Percentiles rank a stretch among this genome's conserved stretches.
phyloP scores from a whole-genome alignment of 2,329 filamentous ascomycete species.

The Fusarium tjaetaba region DNA sequence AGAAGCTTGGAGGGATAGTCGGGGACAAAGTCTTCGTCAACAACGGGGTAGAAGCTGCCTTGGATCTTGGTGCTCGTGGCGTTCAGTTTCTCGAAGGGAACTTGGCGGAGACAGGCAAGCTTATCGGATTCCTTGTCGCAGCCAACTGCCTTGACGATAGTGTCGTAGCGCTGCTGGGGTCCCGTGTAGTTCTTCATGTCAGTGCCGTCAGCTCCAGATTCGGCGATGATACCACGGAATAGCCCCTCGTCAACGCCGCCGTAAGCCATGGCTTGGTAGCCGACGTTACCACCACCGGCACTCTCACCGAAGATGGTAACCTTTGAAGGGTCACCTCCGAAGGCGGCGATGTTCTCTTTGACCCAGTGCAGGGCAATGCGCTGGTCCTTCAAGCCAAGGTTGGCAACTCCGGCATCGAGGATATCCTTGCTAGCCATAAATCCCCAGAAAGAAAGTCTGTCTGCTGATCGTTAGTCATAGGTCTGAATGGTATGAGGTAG shows the following conservation, averaged over 20 bases:
- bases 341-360: slow-evolving; percentile 55
- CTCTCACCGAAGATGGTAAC: slow-evolving; percentile 58
- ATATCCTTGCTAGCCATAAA: slow-evolving; percentile 60
- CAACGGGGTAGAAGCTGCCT: slow-evolving; percentile 28
- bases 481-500: rapidly evolving
- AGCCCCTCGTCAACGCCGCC: slow-evolving; percentile 63
- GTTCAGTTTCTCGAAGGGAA: slow-evolving; percentile 36
- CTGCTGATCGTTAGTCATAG: background rate
- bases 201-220: slow-evolving; percentile 55
- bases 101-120: slow-evolving; percentile 45
- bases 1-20: slow-evolving; percentile 61
- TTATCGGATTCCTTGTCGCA: slow-evolving; percentile 37
- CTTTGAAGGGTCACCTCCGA: slow-evolving; percentile 57
- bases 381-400: slow-evolving; percentile 62
- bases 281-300: slow-evolving; percentile 60
- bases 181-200: slow-evolving; percentile 32
- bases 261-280: slow-evolving; percentile 60
- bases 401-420: slow-evolving; percentile 47
- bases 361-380: slow-evolving; percentile 60
- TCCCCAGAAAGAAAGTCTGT: slow-evolving; percentile 49
- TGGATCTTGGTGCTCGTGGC: slow-evolving; percentile 22
- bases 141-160: slow-evolving; percentile 37
- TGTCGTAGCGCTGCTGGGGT: slow-evolving; percentile 29
- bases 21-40: slow-evolving; percentile 53
- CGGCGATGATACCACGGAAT: slow-evolving; percentile 62